Evolutionary conservation across 2,329 filamentous ascomycete species (phyloP).

Genomic region (Aurifilum marmelostoma): DNA sequence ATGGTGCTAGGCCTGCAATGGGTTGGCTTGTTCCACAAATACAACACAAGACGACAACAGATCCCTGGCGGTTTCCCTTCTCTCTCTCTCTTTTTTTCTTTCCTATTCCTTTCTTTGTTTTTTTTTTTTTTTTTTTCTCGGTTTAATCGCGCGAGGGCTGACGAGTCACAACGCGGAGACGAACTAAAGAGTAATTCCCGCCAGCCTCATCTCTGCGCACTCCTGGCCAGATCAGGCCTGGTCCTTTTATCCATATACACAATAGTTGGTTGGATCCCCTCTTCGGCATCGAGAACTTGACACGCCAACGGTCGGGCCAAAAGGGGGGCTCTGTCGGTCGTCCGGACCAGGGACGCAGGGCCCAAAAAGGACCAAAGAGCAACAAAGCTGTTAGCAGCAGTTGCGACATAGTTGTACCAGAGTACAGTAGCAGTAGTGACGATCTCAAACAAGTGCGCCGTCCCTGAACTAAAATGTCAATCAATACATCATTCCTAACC

Average conservation of each 20-base stretch:
- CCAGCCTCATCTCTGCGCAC: background rate
- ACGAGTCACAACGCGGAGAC: background rate
- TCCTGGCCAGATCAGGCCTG: background rate
- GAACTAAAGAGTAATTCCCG: background rate
- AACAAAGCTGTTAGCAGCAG: too few relatives aligned
- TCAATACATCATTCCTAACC: background rate
- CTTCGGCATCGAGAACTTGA: slow-evolving; percentile 2
- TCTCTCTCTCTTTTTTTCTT: background rate
- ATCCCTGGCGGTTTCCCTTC: background rate
- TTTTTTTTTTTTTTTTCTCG: background rate
- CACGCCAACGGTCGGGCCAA: background rate
- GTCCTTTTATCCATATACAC: background rate
- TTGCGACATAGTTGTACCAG: too few relatives aligned
- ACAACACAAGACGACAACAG: background rate
- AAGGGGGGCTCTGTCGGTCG: background rate
- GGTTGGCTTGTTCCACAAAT: background rate
- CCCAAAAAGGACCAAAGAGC: background rate
- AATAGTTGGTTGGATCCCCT: background rate
- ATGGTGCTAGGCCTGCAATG: background rate
- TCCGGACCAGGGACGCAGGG: background rate
- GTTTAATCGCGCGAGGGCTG: background rate
- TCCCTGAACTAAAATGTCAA: background rate
- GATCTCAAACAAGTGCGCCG: background rate
- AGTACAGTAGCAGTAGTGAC: background rate
- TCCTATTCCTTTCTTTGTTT: background rate